Conservation (phyloP, 148 eudicot genomes). For the Spergularia marina region DNA sequence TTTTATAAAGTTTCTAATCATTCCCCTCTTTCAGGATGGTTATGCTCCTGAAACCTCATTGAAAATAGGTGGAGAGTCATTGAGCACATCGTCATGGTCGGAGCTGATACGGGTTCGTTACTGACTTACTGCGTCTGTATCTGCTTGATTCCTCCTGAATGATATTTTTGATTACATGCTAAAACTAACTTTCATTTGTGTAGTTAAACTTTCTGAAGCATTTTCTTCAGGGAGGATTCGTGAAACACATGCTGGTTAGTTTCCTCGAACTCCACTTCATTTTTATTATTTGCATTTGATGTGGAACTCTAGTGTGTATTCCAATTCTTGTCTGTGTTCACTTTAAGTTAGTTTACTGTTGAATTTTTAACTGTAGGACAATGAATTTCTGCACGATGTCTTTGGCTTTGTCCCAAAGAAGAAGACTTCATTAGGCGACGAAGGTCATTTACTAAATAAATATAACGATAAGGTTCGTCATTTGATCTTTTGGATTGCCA, state of each 20-base stretch:
- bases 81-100: slow-evolving; percentile 65
- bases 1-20: background rate
- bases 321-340: background rate
- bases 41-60: slow-evolving; percentile 57
- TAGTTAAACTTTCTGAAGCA: slow-evolving; percentile 82
- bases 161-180: background rate
- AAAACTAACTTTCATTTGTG: background rate
- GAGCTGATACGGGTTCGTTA: slow-evolving; percentile 62
- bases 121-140: background rate
- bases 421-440: slow-evolving; percentile 35
- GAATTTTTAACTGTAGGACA: slow-evolving; percentile 46
- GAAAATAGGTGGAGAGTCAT: slow-evolving; percentile 70
- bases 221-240: slow-evolving; percentile 81
- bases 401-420: slow-evolving; percentile 79
- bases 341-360: background rate
- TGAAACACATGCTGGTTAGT: slow-evolving; percentile 85
- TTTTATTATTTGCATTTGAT: background rate
- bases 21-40: slow-evolving; percentile 48
- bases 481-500: background rate
- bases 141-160: background rate
- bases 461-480: slow-evolving; percentile 60
- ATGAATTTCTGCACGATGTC: slow-evolving; percentile 79
- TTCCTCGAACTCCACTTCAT: background rate
- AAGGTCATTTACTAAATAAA: slow-evolving; percentile 35
- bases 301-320: background rate